phyloP scores from a whole-genome alignment of 1,284 basidiomycete species.

The Pseudomicrostroma phylloplanum region DNA sequence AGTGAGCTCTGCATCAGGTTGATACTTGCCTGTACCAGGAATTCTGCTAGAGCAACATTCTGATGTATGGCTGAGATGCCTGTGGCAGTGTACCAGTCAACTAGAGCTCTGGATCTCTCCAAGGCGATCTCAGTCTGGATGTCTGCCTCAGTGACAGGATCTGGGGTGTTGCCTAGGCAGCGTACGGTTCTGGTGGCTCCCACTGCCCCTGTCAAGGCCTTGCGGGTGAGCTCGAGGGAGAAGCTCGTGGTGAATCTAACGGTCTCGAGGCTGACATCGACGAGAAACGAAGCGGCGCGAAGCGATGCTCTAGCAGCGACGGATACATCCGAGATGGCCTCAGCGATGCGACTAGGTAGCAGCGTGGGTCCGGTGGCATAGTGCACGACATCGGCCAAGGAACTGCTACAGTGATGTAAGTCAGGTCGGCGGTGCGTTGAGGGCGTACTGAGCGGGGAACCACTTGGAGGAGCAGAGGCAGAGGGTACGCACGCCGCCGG shows the following conservation, averaged over 20 bases:
- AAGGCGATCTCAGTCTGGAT: conserved; percentile 2
- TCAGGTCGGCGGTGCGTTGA: no score
- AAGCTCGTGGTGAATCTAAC: conserved; percentile 30
- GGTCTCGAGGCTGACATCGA: conserved; percentile 38
- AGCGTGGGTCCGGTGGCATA: conserved; percentile 19
- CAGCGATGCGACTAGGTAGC: conserved; percentile 34
- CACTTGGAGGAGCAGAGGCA: no score
- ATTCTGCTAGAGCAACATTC: conserved; percentile 56
- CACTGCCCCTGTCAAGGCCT: conserved; percentile 36
- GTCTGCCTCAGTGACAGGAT: conserved; percentile 26
- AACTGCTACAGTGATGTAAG: no score
- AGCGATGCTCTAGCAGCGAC: conserved; percentile 37
- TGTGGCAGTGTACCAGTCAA: conserved; percentile 56
- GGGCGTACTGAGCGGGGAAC: no score
- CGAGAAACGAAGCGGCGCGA: conserved; percentile 39
- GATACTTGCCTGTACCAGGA: conserved; percentile 56
- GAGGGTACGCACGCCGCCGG: no score
- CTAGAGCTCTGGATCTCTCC: conserved; percentile 28
- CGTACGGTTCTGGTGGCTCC: conserved; percentile 30
- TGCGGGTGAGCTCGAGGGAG: conserved; percentile 33
- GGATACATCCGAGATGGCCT: conserved; percentile 32
- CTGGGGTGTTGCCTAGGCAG: no score
- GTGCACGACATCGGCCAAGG: not conserved
- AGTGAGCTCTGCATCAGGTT: conserved; percentile 48
- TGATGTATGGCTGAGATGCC: conserved; percentile 57